A percentile compares a stretch with the other conserved stretches of the same genome.
Conservation (phyloP, 192 early-diverging fungal genomes). For the Backusella luteola region DNA sequence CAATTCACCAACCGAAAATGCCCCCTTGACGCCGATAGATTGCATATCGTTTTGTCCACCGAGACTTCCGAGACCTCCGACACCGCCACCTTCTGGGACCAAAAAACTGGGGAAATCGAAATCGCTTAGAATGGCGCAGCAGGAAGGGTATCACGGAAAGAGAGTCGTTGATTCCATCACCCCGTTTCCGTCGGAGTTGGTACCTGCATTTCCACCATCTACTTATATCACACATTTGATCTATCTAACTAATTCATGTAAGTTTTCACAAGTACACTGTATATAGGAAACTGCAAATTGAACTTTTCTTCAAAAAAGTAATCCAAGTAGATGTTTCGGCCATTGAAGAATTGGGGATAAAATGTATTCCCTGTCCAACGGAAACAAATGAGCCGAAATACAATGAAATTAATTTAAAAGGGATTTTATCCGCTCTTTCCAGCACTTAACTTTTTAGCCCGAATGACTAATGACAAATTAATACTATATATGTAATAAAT, state of each 20-base stretch:
- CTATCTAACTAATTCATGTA: conserved; percentile 49
- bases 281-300: too few species aligned
- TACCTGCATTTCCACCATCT: conserved; percentile 20
- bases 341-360: conserved; percentile 47
- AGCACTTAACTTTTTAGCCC: neutral
- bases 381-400: neutral
- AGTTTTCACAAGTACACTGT: neutral
- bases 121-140: neutral
- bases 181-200: conserved; percentile 18
- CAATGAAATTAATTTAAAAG: neutral
- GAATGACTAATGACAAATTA: neutral
- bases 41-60: conserved; percentile 14
- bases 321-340: conserved; percentile 40
- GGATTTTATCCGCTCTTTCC: neutral
- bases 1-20: neutral
- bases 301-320: conserved; percentile 3
- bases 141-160: neutral
- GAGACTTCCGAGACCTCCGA: neutral
- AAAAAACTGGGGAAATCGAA: neutral
- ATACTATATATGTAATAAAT: neutral
- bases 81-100: neutral
- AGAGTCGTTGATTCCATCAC: neutral
- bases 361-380: conserved; percentile 33
- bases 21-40: neutral
- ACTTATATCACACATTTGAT: conserved; percentile 52